A percentile compares a stretch with the other conserved stretches of the same genome.
phyloP scores from a whole-genome alignment of 2,329 filamentous ascomycete species.

The Cucurbitaria berberidis region DNA sequence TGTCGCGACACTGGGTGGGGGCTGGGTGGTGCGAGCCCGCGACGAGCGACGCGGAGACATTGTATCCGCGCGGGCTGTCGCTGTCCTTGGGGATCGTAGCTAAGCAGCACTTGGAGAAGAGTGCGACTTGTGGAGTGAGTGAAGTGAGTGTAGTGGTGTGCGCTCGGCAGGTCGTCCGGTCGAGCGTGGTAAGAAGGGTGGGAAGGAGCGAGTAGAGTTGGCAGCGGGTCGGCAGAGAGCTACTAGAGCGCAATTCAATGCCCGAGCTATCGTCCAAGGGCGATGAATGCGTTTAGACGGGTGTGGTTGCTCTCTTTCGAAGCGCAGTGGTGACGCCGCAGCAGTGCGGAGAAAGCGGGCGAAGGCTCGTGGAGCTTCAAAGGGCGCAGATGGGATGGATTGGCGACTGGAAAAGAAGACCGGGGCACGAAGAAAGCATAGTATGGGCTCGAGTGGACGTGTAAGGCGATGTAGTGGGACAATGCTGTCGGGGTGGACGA shows the following conservation, averaged over 20 bases:
- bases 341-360: constrained; percentile 46
- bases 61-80: constrained; percentile 20
- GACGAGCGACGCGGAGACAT: constrained; percentile 87
- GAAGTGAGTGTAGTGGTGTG: constrained; percentile 19
- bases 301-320: constrained; percentile 24
- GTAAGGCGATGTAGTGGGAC: constrained; percentile 24
- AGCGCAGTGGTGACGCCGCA: constrained; percentile 37
- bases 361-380: constrained; percentile 48
- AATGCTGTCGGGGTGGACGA: constrained; percentile 35
- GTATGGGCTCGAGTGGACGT: constrained; percentile 24
- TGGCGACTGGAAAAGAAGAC: constrained; percentile 27
- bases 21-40: constrained; percentile 81
- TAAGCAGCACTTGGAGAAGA: constrained; percentile 1
- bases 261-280: constrained; percentile 6
- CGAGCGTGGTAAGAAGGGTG: constrained; percentile 18
- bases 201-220: constrained; percentile 14
- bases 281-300: constrained; percentile 15
- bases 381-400: constrained; percentile 38
- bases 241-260: constrained; percentile 17
- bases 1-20: constrained; percentile 66
- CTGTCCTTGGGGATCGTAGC: background rate
- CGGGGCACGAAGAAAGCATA: constrained; percentile 36
- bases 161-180: constrained; percentile 16
- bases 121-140: constrained; percentile 5
- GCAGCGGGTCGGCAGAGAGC: constrained; percentile 11